Evolutionary conservation across 2,329 filamentous ascomycete species (phyloP).

Genomic region (Cladophialophora carrionii): DNA sequence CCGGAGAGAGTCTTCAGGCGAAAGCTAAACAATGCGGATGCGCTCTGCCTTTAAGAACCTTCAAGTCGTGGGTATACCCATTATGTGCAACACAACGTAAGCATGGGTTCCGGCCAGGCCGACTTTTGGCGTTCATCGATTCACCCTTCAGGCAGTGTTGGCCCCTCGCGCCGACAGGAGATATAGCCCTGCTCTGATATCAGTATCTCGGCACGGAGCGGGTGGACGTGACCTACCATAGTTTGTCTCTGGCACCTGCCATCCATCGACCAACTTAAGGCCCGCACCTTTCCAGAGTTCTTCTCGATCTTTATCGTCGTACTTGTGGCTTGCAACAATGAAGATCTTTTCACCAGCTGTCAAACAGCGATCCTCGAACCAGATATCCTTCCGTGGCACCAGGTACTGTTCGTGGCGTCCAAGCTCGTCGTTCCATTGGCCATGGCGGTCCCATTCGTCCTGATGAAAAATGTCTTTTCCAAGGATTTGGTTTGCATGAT

Average conservation of each 20-base stretch:
- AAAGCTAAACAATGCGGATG: not conserved
- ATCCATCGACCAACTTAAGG: not conserved
- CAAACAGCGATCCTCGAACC: slow-evolving; percentile 68
- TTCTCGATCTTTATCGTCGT: slow-evolving; percentile 64
- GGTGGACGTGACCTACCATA: not conserved
- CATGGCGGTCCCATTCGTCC: not conserved
- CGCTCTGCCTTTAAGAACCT: not conserved
- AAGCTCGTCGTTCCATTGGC: not conserved
- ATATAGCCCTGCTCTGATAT: not conserved
- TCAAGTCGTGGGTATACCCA: not conserved
- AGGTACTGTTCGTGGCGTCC: not conserved
- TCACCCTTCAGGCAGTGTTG: not conserved
- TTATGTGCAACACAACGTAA: not conserved
- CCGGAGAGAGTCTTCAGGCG: not conserved
- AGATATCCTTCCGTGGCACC: slow-evolving; percentile 58
- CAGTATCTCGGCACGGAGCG: not conserved
- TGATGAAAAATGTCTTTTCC: not conserved
- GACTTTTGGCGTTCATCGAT: not conserved
- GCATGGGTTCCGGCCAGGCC: not conserved
- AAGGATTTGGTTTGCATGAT: not conserved
- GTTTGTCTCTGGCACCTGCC: not conserved
- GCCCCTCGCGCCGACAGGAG: not conserved
- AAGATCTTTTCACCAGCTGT: slow-evolving; percentile 74
- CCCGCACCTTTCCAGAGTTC: slow-evolving; percentile 70
- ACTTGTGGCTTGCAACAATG: slow-evolving; percentile 92